A percentile compares a stretch with the other conserved stretches of the same genome.
Conservation (phyloP, 768 basidiomycete genomes). For the Kondoa malvinella region DNA sequence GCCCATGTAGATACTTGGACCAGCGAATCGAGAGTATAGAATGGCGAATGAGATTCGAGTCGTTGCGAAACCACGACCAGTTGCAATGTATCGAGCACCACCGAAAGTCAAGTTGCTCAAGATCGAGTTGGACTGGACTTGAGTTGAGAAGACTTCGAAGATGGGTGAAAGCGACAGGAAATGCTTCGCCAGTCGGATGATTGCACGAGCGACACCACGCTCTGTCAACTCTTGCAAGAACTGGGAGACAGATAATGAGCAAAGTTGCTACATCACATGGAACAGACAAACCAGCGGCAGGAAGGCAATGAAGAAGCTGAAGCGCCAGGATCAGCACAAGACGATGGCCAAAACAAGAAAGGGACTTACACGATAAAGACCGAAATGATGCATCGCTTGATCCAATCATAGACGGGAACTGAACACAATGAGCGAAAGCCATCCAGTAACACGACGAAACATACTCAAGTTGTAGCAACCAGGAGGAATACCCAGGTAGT, state of each 20-base stretch:
- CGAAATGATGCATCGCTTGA: slow-evolving; percentile 85
- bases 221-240: slow-evolving; percentile 65
- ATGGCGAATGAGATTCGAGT: slow-evolving; percentile 86
- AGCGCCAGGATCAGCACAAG: no score
- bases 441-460: not conserved
- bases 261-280: slow-evolving; percentile 63
- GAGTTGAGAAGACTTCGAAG: slow-evolving; percentile 95
- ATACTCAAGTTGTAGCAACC: slow-evolving; percentile 77
- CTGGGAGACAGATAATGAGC: not conserved
- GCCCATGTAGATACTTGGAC: slow-evolving; percentile 93
- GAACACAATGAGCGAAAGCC: not conserved
- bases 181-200: slow-evolving; percentile 81
- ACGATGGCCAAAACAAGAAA: no score
- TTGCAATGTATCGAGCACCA: slow-evolving; percentile 95
- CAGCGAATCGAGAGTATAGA: slow-evolving; percentile 93
- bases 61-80: slow-evolving; percentile 96
- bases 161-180: slow-evolving; percentile 84
- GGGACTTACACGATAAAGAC: slow-evolving; percentile 98
- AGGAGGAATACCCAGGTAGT: slow-evolving; percentile 55
- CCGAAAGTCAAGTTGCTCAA: slow-evolving; percentile 92
- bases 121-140: slow-evolving; percentile 96
- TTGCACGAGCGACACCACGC: slow-evolving; percentile 77
- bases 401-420: slow-evolving; percentile 82
- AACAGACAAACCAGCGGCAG: slow-evolving; percentile 44
- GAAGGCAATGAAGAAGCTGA: slow-evolving; percentile 42